Evolutionary conservation across 129 eudicot species (phyloP).

Genomic region (Flaveria bidentis): DNA sequence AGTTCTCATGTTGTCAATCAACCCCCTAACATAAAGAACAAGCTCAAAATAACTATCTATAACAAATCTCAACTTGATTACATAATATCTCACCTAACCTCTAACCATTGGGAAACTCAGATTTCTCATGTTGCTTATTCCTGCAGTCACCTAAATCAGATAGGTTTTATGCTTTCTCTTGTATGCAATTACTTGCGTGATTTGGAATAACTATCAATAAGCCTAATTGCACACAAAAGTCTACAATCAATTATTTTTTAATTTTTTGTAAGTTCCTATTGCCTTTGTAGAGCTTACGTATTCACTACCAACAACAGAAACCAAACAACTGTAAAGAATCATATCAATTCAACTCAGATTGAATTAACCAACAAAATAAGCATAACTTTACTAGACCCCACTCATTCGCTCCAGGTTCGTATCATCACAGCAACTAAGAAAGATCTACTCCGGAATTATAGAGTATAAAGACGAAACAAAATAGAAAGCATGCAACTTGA

Average conservation of each 20-base stretch:
- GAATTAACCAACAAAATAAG: background rate
- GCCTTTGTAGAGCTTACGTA: background rate
- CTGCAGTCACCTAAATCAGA: too few relatives aligned
- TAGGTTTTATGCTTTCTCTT: background rate
- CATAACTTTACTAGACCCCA: background rate
- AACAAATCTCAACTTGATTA: background rate
- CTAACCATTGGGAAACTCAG: background rate
- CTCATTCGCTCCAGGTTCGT: background rate
- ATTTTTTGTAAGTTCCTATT: background rate
- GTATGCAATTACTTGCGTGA: background rate
- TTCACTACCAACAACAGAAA: background rate
- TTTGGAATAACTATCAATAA: background rate
- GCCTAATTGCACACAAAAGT: background rate
- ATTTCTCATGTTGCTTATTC: background rate
- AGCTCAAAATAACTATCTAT: background rate
- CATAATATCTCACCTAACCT: background rate
- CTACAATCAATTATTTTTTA: background rate
- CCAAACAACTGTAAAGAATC: background rate
- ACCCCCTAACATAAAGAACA: background rate
- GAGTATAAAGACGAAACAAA: background rate
- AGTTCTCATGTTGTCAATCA: background rate
- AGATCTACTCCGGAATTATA: background rate
- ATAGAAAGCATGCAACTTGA: background rate
- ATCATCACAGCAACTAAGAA: background rate
- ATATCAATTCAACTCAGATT: background rate